Percentiles rank a stretch among this genome's conserved stretches.
Conservation (phyloP, 306 rosid species). For the Fragaria ananassa region DNA sequence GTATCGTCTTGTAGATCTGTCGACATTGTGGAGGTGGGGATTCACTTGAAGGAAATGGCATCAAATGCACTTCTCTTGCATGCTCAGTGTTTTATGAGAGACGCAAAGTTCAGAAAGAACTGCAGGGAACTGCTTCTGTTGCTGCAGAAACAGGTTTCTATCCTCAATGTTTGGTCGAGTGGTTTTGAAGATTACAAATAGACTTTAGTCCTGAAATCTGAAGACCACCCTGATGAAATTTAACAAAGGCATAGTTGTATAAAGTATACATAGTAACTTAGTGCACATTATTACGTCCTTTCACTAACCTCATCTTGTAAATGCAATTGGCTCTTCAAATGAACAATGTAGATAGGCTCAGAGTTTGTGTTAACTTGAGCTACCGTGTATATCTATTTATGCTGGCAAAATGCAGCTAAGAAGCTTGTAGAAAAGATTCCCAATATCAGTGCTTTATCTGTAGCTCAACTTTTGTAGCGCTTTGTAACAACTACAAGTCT, state of each 20-base stretch:
- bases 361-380: background rate
- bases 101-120: conserved; percentile 78
- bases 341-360: background rate
- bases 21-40: conserved; percentile 89
- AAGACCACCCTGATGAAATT: background rate
- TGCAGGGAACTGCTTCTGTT: conserved; percentile 56
- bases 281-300: background rate
- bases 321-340: background rate
- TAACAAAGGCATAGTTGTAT: background rate
- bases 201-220: background rate
- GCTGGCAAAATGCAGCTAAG: background rate
- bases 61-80: conserved; percentile 80
- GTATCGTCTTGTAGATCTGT: conserved; percentile 54
- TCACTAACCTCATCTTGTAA: background rate
- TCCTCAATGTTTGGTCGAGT: conserved; percentile 67
- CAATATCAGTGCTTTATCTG: background rate
- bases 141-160: conserved; percentile 70
- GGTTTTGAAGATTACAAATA: conserved; percentile 46
- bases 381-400: background rate
- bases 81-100: conserved; percentile 84
- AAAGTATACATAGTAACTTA: background rate
- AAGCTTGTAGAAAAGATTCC: background rate
- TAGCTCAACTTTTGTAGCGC: background rate
- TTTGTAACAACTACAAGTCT: background rate
- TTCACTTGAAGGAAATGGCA: conserved; percentile 55